Percentiles rank a stretch among this genome's conserved stretches.
Conservation (phyloP, 257 asterid genomes). For the Plectranthus barbatus region DNA sequence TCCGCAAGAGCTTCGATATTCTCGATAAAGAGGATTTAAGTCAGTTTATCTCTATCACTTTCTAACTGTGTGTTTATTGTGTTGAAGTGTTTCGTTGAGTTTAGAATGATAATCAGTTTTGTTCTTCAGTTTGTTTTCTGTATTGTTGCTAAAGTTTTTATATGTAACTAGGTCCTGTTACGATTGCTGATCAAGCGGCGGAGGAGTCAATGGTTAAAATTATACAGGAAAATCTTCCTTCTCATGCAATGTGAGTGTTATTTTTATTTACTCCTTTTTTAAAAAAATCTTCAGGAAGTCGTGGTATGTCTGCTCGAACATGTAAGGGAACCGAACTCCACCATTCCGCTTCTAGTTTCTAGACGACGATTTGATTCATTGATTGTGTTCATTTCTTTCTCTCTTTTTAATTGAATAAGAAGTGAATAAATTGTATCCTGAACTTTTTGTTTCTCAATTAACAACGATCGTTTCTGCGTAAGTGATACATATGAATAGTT, state of each 20-base stretch:
- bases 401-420: not conserved
- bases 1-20: constrained; percentile 73
- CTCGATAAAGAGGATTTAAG: constrained; percentile 75
- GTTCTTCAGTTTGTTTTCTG: not conserved
- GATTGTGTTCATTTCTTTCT: not conserved
- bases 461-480: not conserved
- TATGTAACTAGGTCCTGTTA: constrained; percentile 72
- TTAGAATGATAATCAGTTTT: not conserved
- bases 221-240: constrained; percentile 57
- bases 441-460: not conserved
- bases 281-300: not conserved
- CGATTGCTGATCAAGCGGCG: constrained; percentile 89
- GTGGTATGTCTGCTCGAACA: not conserved
- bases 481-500: not conserved
- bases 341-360: not conserved
- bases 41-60: too few relatives aligned
- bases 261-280: not conserved
- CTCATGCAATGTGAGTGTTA: constrained; percentile 73
- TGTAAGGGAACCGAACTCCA: not conserved
- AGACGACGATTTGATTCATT: not conserved
- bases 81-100: too few relatives aligned
- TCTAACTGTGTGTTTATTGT: not conserved
- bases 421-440: not conserved
- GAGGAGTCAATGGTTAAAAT: constrained; percentile 88
- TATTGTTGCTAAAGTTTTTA: not conserved